Evolutionary conservation across 306 rosid genomes (phyloP).

Genomic region (Gastrolobium bilobum): DNA sequence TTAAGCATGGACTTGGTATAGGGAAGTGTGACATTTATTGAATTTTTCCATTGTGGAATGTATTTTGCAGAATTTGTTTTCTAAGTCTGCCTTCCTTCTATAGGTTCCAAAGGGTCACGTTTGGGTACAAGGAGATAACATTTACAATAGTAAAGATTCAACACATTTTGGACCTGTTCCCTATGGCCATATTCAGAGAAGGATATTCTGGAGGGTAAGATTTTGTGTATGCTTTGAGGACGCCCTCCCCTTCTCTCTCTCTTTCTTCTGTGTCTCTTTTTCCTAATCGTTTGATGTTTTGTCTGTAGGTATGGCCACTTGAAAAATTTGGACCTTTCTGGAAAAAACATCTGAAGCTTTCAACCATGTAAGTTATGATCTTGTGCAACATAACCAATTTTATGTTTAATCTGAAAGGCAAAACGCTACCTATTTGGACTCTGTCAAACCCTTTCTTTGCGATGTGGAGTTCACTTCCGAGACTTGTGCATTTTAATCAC

Average conservation of each 20-base stretch:
- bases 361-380: slow-evolving; percentile 50
- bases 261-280: not conserved
- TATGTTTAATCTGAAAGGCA: not conserved
- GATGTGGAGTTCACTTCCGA: not conserved
- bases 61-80: slow-evolving; percentile 25
- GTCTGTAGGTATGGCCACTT: slow-evolving; percentile 68
- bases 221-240: slow-evolving; percentile 11
- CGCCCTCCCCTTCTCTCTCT: not conserved
- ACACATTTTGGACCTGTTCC: slow-evolving; percentile 80
- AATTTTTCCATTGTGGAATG: not conserved
- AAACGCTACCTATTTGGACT: not conserved
- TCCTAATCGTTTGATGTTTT: slow-evolving; percentile 32
- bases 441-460: not conserved
- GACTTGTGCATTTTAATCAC: slow-evolving; percentile 12
- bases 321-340: slow-evolving; percentile 69
- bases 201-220: slow-evolving; percentile 77
- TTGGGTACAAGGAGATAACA: slow-evolving; percentile 87
- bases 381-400: slow-evolving; percentile 3
- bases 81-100: slow-evolving; percentile 30
- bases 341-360: slow-evolving; percentile 44
- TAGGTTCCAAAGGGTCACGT: slow-evolving; percentile 84
- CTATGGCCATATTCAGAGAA: slow-evolving; percentile 70
- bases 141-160: slow-evolving; percentile 64
- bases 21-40: slow-evolving; percentile 1
- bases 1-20: not conserved